These are phyloP conservation scores for Phellinidium pouzarii DNA, from an alignment of 1,284 basidiomycete genomes.

Conservation along the genomic window DNA sequence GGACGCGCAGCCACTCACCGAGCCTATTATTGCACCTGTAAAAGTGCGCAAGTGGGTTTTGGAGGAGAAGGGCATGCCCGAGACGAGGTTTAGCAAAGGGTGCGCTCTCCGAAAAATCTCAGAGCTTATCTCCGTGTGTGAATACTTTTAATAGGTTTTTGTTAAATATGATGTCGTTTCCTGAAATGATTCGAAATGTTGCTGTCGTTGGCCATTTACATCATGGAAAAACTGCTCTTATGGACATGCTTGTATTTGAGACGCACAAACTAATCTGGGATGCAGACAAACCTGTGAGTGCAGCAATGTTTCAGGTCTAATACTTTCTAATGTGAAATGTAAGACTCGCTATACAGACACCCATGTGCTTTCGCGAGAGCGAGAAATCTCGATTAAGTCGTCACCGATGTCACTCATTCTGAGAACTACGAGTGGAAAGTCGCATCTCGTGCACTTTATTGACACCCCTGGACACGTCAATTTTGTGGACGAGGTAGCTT, in stretches of 20 bases:
- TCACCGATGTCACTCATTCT: slow-evolving; percentile 93
- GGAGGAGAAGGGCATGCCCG: slow-evolving; percentile 88
- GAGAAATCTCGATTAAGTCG: slow-evolving; percentile 94
- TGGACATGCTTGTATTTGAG: slow-evolving; percentile 97
- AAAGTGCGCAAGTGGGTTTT: slow-evolving; percentile 90
- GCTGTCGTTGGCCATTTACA: slow-evolving; percentile 94
- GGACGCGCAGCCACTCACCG: slow-evolving; percentile 90
- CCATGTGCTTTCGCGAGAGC: slow-evolving; percentile 81
- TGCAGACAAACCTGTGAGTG: slow-evolving; percentile 74
- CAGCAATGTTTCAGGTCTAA: slow-evolving; percentile 12
- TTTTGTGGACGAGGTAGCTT: slow-evolving; percentile 95
- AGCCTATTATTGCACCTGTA: slow-evolving; percentile 94
- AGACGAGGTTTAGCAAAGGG: slow-evolving; percentile 92
- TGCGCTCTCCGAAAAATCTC: slow-evolving; percentile 34
- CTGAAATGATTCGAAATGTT: slow-evolving; percentile 93
- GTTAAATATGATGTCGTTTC: slow-evolving; percentile 86
- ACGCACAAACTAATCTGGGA: slow-evolving; percentile 95
- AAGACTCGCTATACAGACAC: slow-evolving; percentile 93
- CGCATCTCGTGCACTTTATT: slow-evolving; percentile 87
- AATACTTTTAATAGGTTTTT: slow-evolving; percentile 61
- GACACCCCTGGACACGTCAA: slow-evolving; percentile 99
- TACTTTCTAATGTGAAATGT: not conserved
- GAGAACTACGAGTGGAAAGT: slow-evolving; percentile 85
- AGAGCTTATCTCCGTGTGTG: slow-evolving; percentile 9
- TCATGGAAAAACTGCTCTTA: slow-evolving; percentile 93